Conservation (phyloP, 108 stramenopile species). For the Skeletonema marinoi region DNA sequence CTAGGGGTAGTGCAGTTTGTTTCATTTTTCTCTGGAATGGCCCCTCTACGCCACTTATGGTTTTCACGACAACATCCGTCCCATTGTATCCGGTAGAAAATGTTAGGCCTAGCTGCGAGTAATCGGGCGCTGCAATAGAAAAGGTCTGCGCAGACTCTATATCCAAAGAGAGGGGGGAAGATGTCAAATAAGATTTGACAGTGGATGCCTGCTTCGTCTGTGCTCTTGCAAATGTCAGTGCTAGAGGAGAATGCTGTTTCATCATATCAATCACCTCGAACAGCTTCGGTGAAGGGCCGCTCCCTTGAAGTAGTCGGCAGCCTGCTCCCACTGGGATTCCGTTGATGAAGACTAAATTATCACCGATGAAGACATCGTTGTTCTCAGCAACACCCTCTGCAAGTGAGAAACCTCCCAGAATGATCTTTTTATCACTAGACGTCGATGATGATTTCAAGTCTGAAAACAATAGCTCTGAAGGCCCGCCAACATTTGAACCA, state of each 20-base stretch:
- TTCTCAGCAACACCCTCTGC: constrained; percentile 75
- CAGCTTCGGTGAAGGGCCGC: constrained; percentile 33
- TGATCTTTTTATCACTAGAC: constrained; percentile 54
- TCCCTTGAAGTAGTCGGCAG: constrained; percentile 61
- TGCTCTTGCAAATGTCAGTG: constrained; percentile 86
- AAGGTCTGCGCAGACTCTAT: constrained; percentile 67
- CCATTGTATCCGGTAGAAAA: constrained; percentile 53
- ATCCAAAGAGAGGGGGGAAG: constrained; percentile 45
- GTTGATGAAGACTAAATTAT: constrained; percentile 84
- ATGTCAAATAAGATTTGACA: constrained; percentile 37
- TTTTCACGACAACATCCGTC: constrained; percentile 62
- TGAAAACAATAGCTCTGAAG: constrained; percentile 66
- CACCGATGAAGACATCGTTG: constrained; percentile 77
- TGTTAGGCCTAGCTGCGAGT: constrained; percentile 67
- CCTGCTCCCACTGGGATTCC: constrained; percentile 87
- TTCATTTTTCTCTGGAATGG: constrained; percentile 59
- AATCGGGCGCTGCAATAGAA: constrained; percentile 58
- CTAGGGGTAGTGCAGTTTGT: constrained; percentile 22
- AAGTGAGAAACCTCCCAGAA: constrained; percentile 66
- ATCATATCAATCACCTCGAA: constrained; percentile 67
- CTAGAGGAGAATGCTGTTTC: constrained; percentile 66
- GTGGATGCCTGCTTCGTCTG: constrained; percentile 29
- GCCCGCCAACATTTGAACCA: constrained; percentile 57
- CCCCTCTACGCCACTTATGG: constrained; percentile 70
- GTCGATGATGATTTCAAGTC: constrained; percentile 40